phyloP scores from a whole-genome alignment of 2,329 filamentous ascomycete genomes.

The Rhinocladiella similis region DNA sequence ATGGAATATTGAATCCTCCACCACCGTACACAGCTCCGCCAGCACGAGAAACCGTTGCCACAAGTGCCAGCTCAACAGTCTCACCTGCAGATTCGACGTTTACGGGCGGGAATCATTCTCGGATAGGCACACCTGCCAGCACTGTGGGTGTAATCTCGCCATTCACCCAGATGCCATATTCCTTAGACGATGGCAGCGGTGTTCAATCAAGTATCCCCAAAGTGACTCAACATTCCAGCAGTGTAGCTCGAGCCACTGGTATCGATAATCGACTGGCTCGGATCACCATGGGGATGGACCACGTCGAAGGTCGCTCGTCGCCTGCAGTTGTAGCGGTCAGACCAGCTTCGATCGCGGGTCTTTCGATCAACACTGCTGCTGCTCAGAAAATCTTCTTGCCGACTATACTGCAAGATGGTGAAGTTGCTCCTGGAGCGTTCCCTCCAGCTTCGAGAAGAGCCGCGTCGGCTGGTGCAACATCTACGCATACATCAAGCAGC shows the following conservation, averaged over 20 bases:
- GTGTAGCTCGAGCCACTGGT: neutral
- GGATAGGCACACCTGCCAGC: slow-evolving; percentile 19
- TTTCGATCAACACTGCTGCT: slow-evolving; percentile 22
- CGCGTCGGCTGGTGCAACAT: slow-evolving; percentile 45
- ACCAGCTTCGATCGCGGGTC: slow-evolving; percentile 1
- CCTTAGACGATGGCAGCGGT: slow-evolving; percentile 2
- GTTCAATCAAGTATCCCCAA: too few species aligned
- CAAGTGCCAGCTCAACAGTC: slow-evolving; percentile 17
- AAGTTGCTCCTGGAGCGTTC: neutral
- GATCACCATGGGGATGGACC: slow-evolving; percentile 8
- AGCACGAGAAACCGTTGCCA: neutral
- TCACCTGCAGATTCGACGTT: slow-evolving; percentile 23
- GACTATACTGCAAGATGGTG: neutral
- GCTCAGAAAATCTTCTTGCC: slow-evolving; percentile 6
- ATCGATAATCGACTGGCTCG: slow-evolving; percentile 8
- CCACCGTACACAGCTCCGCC: slow-evolving; percentile 27
- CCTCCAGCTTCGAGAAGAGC: slow-evolving; percentile 45
- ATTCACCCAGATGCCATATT: slow-evolving; percentile 3
- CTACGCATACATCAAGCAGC: slow-evolving; percentile 36
- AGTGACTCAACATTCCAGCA: neutral
- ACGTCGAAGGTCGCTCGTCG: slow-evolving; percentile 2
- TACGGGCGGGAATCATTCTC: slow-evolving; percentile 12
- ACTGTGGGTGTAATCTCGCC: slow-evolving; percentile 20
- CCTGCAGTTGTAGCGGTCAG: slow-evolving; percentile 10
- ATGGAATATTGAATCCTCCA: slow-evolving; percentile 24